Percentiles rank a stretch among this genome's conserved stretches.
Conservation (phyloP, 345 rosid species). For the Salix koriyanagi region DNA sequence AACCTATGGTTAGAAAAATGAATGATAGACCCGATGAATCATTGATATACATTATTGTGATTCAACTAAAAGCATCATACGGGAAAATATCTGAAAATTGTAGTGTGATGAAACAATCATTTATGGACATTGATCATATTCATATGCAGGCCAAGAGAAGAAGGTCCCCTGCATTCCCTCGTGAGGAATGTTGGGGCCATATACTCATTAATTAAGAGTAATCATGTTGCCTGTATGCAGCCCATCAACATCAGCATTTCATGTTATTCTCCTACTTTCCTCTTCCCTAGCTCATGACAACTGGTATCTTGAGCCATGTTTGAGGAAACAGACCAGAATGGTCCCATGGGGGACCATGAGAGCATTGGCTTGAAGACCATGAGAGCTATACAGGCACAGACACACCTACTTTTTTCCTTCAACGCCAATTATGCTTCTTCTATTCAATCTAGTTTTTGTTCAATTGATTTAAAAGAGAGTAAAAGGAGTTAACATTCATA, state of each 20-base stretch:
- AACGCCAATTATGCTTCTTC: not conserved
- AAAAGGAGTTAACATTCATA: not conserved
- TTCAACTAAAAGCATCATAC: not conserved
- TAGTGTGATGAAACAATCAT: not conserved
- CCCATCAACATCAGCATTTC: conserved; percentile 8
- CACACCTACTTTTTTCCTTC: not conserved
- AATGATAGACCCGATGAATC: not conserved
- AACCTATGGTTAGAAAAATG: not conserved
- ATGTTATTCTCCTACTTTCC: conserved; percentile 5
- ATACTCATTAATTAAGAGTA: conserved; percentile 7
- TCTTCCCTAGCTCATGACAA: conserved; percentile 7
- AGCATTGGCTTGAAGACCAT: not conserved
- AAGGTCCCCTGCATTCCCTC: conserved; percentile 7
- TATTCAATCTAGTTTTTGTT: not conserved
- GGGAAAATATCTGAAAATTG: not conserved
- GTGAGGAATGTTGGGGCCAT: conserved; percentile 1
- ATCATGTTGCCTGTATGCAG: conserved; percentile 4
- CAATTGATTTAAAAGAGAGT: not conserved
- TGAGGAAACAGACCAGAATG: conserved; percentile 14
- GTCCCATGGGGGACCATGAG: conserved; percentile 20
- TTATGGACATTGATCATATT: not conserved
- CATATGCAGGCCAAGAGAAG: not conserved
- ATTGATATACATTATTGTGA: not conserved
- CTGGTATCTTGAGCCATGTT: conserved; percentile 9
- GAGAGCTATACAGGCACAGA: not conserved